These are phyloP conservation scores for Nicotiana noctiflora DNA, from an alignment of 257 asterid species.

Conservation along the genomic window DNA sequence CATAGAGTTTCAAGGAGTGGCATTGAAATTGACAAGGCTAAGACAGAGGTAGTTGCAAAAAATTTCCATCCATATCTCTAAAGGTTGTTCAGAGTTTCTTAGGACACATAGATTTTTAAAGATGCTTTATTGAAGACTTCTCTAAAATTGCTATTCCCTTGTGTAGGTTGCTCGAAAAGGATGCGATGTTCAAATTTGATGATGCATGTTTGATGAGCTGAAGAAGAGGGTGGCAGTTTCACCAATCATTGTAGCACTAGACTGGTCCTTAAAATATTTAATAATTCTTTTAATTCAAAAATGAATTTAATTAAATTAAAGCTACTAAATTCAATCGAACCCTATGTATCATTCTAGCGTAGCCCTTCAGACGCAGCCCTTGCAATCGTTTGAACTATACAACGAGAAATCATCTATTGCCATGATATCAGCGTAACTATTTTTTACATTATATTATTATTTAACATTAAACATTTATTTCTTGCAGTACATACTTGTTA, in stretches of 20 bases:
- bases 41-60: not conserved
- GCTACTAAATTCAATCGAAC: no score
- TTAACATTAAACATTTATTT: no score
- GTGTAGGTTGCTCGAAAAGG: not conserved
- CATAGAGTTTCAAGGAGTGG: not conserved
- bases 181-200: not conserved
- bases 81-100: not conserved
- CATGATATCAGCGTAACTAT: not conserved
- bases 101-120: not conserved
- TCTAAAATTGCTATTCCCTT: not conserved
- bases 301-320: no score
- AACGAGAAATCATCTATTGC: not conserved
- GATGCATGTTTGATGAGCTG: not conserved
- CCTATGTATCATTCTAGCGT: no score
- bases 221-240: not conserved
- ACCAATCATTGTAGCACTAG: not conserved
- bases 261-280: not conserved
- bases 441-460: not conserved
- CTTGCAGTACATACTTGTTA: not conserved
- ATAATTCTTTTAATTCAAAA: no score
- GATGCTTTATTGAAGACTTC: not conserved
- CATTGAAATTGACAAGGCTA: not conserved
- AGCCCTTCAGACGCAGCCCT: no score
- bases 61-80: fast-evolving
- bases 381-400: no score